Conservation (phyloP, 2,329 filamentous ascomycete genomes). For the Ceratocystis lukuohia region DNA sequence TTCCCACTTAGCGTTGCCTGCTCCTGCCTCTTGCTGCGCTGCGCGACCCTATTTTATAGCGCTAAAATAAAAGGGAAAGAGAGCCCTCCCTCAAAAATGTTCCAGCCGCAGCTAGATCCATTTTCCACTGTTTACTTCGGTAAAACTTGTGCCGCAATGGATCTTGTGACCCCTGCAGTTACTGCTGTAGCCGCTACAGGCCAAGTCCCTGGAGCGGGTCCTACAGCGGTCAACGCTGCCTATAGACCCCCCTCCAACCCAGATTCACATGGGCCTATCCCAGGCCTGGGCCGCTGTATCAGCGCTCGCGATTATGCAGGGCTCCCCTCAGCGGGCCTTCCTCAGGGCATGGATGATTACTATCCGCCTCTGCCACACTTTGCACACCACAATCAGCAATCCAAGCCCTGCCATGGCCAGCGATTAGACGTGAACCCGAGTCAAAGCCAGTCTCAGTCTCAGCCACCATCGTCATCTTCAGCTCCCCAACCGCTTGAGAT, state of each 20-base stretch:
- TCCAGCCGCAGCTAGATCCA: constrained; percentile 40
- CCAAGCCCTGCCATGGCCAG: not conserved
- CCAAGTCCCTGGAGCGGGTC: not conserved
- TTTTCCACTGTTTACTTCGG: constrained; percentile 32
- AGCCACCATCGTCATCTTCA: not conserved
- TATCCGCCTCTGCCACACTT: not conserved
- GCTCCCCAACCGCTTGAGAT: not conserved
- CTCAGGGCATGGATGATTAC: not conserved
- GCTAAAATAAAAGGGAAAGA: not conserved
- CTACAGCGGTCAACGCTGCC: not conserved
- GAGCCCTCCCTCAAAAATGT: constrained; percentile 31
- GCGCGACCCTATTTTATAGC: not conserved
- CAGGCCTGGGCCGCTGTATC: not conserved
- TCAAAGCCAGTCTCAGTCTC: not conserved
- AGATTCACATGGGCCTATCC: not conserved
- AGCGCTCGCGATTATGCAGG: not conserved
- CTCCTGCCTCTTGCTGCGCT: not conserved
- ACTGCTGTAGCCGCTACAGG: not conserved
- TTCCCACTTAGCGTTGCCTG: not conserved
- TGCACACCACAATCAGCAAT: not conserved
- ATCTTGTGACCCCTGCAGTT: not conserved
- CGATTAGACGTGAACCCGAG: not conserved
- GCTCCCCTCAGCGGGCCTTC: not conserved
- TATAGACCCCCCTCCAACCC: not conserved
- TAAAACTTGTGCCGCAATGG: not conserved